Conservation (phyloP, 75 land plant species). For the Cunninghamia lanceolata region DNA sequence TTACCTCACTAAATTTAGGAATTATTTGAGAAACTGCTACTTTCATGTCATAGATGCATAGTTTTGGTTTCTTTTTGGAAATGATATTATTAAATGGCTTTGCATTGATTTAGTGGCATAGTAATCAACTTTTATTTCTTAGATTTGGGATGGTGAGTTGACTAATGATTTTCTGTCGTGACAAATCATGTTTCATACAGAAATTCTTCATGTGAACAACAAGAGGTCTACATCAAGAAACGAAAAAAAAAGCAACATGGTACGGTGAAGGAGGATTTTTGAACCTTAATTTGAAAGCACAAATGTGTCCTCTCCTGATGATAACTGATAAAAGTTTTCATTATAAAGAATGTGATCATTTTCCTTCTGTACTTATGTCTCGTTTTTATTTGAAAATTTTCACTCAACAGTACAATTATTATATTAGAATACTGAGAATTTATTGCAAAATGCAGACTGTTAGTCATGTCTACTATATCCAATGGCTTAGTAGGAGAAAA, state of each 20-base stretch:
- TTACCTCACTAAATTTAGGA: no score
- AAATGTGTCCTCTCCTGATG: background rate
- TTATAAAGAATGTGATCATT: background rate
- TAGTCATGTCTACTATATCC: background rate
- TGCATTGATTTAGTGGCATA: background rate
- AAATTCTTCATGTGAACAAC: background rate
- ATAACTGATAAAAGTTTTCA: background rate
- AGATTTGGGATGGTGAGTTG: background rate
- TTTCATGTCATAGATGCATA: background rate
- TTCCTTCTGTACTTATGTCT: background rate
- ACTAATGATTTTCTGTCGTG: background rate
- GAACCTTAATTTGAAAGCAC: background rate
- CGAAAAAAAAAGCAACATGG: background rate
- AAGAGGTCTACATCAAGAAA: background rate
- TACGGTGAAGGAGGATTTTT: background rate
- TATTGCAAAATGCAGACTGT: background rate
- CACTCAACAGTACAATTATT: background rate
- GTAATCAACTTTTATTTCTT: background rate
- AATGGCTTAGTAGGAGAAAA: background rate
- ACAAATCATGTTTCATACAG: slow-evolving; percentile 3
- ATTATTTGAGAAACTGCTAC: background rate
- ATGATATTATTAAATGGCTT: background rate
- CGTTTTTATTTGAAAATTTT: background rate
- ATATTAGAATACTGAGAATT: background rate
- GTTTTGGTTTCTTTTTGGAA: background rate